Evolutionary conservation across 768 basidiomycete genomes (phyloP).

Genomic region (Austroboletus eburneus): DNA sequence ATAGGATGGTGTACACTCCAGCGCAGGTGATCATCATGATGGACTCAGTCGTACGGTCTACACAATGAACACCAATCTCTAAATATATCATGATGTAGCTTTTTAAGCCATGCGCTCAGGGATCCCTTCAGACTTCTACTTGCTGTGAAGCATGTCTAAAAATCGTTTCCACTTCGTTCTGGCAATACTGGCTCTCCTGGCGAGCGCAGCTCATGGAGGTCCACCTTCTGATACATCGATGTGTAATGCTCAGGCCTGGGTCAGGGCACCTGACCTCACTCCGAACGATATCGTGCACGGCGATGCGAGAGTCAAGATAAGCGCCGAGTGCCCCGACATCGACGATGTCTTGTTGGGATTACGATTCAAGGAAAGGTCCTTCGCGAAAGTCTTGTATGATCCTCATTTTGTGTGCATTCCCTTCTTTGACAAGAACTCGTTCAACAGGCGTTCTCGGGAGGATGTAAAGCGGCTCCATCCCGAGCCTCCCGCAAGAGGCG

Average conservation of each 20-base stretch:
- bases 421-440: not conserved
- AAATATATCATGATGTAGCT: no score
- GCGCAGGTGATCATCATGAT: no score
- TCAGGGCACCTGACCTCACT: slow-evolving; percentile 16
- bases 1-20: no score
- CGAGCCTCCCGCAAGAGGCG: not conserved
- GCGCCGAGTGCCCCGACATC: slow-evolving; percentile 8
- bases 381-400: slow-evolving; percentile 9
- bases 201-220: no score
- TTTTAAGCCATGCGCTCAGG: no score
- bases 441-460: slow-evolving; percentile 1
- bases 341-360: slow-evolving; percentile 8
- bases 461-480: not conserved
- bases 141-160: no score
- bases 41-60: no score
- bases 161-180: no score
- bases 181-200: no score
- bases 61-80: no score
- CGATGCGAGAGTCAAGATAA: slow-evolving; percentile 14
- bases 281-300: slow-evolving; percentile 10
- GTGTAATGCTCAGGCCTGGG: slow-evolving; percentile 9
- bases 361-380: slow-evolving; percentile 19
- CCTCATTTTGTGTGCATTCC: not conserved
- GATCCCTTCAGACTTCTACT: no score
- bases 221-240: no score